A percentile compares a stretch with the other conserved stretches of the same genome.
Evolutionary conservation across 2,329 filamentous ascomycete genomes (phyloP).

Genomic region (Aspergillus hortae): DNA sequence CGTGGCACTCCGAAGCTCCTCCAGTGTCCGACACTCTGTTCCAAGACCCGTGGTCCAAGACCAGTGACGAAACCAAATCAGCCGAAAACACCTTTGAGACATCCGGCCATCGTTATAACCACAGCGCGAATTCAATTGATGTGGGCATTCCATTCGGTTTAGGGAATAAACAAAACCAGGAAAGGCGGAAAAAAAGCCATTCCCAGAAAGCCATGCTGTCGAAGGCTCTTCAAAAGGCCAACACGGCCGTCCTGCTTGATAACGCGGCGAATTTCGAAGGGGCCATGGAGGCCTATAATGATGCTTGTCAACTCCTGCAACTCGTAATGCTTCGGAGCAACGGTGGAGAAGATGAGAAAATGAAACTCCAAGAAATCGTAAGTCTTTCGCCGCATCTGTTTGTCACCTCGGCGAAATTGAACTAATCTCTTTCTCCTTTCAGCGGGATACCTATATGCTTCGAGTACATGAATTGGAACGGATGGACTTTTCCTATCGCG

Average conservation of each 20-base stretch:
- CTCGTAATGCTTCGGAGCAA: conserved; percentile 83
- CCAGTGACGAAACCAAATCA: not conserved
- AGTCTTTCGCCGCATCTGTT: conserved; percentile 38
- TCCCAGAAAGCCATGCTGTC: conserved; percentile 95
- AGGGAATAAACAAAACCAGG: conserved; percentile 24
- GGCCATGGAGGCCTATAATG: conserved; percentile 82
- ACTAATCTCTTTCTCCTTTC: conserved; percentile 1
- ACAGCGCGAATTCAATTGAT: conserved; percentile 19
- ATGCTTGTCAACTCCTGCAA: conserved; percentile 83
- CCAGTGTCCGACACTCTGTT: conserved; percentile 12
- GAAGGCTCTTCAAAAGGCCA: conserved; percentile 91
- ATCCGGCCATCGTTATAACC: conserved; percentile 6
- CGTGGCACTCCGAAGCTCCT: conserved; percentile 15
- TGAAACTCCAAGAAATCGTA: conserved; percentile 89
- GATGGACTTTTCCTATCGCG: conserved; percentile 54
- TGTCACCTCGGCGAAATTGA: conserved; percentile 8
- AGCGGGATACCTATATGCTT: conserved; percentile 86
- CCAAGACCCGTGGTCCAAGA: conserved; percentile 12
- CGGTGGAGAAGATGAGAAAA: conserved; percentile 75
- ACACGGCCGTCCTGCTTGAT: conserved; percentile 90
- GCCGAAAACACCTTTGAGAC: not conserved
- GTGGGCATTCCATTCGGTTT: conserved; percentile 24
- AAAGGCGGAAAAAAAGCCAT: conserved; percentile 44
- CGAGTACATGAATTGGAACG: conserved; percentile 83
- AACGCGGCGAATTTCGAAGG: conserved; percentile 94